Base-by-base conservation (phyloP, 768 basidiomycete species). In the Podaxis rugospora region DNA sequence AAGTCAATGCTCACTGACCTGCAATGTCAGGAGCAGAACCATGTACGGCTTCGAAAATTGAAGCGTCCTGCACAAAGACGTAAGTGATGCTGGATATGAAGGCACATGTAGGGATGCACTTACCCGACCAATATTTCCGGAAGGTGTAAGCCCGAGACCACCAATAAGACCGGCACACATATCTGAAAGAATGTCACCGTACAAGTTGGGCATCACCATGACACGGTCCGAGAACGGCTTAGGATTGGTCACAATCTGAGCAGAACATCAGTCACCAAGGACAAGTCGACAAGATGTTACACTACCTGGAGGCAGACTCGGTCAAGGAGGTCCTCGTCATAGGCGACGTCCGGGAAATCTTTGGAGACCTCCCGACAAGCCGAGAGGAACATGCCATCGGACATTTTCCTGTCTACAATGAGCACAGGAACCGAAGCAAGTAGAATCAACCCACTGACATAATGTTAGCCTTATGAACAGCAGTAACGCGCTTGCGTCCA, bases 151-250 rank as follows among this genome's bases (percentile, higher is more conserved):
- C 65, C 97, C 97, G 65, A 99, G 82, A 64, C 97, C 97, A 63
- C 97, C 97, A 74, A 99, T 98, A 67, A 99, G 83, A 62, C 97
- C 97, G 62, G 97, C 97, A 66, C 94, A 96, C 90, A 99, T 95
- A 74, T 99, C 95, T 51, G 95, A 97, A 65, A 97, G 78, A 70
- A 97, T 97, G 73, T 95, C 95, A 71, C 90, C 93, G 68, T 93
- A 95, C 63, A 99, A 78, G 80, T 99, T 99, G 57, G 97, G 97
- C 95, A 98, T 98, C 66, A 99, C 97, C 96, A 99, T 98, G 65
- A 99, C 96, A 53, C 94, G 89, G 77, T 97, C 95, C 39, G 92
- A 83, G 78, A 87, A 99, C 5, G 97, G 97, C 67, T 75, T 80
- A 23, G 97, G 97, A 76, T 99, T 95, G 71, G 92, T 90, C 35